A percentile compares a stretch with the other conserved stretches of the same genome.
Evolutionary conservation across 202 grass and related monocot genomes (phyloP).

Genomic region (Digitaria exilis): DNA sequence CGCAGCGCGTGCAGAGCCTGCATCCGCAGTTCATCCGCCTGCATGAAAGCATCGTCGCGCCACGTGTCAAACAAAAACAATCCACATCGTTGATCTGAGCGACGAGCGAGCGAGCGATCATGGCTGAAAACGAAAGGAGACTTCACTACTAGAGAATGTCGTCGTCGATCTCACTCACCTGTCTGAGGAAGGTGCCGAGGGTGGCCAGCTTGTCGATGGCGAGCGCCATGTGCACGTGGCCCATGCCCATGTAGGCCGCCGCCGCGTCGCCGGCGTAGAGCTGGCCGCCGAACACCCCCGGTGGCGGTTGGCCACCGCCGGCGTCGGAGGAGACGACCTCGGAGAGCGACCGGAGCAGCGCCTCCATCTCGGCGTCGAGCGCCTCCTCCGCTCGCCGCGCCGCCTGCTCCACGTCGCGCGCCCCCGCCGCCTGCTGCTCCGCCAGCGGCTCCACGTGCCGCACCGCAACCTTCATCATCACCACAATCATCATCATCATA

Average conservation of each 20-base stretch:
- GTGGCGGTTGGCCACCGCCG: no score
- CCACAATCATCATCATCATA: neutral
- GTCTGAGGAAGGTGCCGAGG: conserved; percentile 53
- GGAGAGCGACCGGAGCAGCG: conserved; percentile 57
- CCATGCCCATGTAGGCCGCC: conserved; percentile 49
- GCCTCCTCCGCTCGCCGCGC: conserved; percentile 59
- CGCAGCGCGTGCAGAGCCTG: conserved; percentile 44
- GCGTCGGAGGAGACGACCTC: conserved; percentile 56
- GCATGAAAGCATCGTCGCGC: neutral
- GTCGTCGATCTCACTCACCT: no score
- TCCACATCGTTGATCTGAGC: neutral
- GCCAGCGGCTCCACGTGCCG: conserved; percentile 60
- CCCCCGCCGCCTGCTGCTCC: conserved; percentile 58
- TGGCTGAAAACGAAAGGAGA: neutral
- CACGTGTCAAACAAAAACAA: neutral
- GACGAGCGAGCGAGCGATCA: neutral
- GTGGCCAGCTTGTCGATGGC: conserved; percentile 70
- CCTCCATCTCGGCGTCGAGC: conserved; percentile 48
- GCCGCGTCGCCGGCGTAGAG: conserved; percentile 18
- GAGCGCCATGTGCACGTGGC: conserved; percentile 44
- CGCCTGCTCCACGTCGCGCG: conserved; percentile 54
- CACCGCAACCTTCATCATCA: conserved; percentile 40
- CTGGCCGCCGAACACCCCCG: conserved; percentile 10
- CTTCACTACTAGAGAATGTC: no score
- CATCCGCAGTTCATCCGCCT: conserved; percentile 56